Percentiles rank a stretch among this genome's conserved stretches.
phyloP scores from a whole-genome alignment of 306 rosid species.

The Medicago ruthenica region DNA sequence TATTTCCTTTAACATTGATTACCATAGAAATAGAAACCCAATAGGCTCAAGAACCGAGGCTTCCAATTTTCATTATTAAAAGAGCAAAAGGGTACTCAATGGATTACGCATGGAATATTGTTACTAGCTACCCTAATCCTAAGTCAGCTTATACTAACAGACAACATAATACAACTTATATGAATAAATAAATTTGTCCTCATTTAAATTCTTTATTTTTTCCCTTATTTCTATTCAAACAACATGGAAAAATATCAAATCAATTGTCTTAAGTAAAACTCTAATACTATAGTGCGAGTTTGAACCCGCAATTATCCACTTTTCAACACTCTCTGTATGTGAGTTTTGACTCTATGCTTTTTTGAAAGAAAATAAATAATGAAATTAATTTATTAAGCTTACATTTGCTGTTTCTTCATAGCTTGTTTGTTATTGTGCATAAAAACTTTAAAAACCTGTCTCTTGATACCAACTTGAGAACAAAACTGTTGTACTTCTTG shows the following conservation, averaged over 20 bases:
- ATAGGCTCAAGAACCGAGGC: slow-evolving; percentile 37
- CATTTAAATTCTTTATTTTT: slow-evolving; percentile 26
- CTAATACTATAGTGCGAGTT: no score
- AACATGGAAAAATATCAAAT: neutral
- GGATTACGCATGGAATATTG: slow-evolving; percentile 39
- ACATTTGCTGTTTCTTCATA: slow-evolving; percentile 70
- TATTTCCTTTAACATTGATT: slow-evolving; percentile 29
- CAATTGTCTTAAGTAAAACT: neutral
- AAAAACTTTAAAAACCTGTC: slow-evolving; percentile 94
- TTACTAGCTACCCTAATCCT: slow-evolving; percentile 26
- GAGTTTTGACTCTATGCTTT: neutral
- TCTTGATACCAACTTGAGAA: slow-evolving; percentile 67
- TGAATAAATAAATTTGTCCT: neutral
- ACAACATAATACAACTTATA: slow-evolving; percentile 15
- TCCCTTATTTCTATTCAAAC: slow-evolving; percentile 36
- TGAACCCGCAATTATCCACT: no score
- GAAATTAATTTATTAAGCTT: slow-evolving; percentile 28
- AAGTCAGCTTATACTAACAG: neutral
- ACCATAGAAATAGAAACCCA: slow-evolving; percentile 36
- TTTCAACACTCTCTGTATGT: no score
- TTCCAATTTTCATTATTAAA: slow-evolving; percentile 44
- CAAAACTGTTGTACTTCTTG: slow-evolving; percentile 85
- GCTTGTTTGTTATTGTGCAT: slow-evolving; percentile 96
- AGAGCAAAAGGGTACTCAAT: slow-evolving; percentile 19
- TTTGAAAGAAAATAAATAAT: neutral